Percentiles rank a stretch among this genome's conserved stretches.
Conservation (phyloP, 176 grass and related monocot species). For the Paspalum notatum region DNA sequence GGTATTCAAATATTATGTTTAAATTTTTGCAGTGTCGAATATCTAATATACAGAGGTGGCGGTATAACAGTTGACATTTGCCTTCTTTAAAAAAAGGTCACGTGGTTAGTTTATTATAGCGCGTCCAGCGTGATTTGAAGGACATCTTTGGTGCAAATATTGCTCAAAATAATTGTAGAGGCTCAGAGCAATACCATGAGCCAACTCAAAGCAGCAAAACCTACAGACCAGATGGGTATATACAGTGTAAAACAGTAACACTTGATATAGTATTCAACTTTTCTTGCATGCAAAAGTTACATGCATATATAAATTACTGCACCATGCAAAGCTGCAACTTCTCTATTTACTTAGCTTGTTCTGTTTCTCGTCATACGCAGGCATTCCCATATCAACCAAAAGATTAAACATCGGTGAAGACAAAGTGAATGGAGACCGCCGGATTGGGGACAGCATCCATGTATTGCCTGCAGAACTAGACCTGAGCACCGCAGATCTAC, state of each 20-base stretch:
- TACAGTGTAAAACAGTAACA: not conserved
- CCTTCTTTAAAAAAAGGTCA: not conserved
- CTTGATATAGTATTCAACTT: not conserved
- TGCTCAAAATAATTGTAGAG: not conserved
- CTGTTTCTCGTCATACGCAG: slow-evolving; percentile 28
- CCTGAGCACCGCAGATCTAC: slow-evolving; percentile 56
- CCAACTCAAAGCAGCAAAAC: not conserved
- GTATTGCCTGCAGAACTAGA: slow-evolving; percentile 25
- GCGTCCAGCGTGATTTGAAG: not conserved
- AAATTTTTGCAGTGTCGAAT: too few relatives aligned
- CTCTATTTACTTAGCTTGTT: not conserved
- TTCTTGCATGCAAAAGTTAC: not conserved
- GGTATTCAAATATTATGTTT: too few relatives aligned
- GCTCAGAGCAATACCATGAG: not conserved
- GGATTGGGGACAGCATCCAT: slow-evolving; percentile 27
- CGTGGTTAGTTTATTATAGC: not conserved
- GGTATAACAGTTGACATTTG: slow-evolving; percentile 14
- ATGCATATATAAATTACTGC: not conserved
- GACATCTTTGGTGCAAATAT: not conserved
- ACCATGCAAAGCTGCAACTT: not conserved
- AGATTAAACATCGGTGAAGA: not conserved
- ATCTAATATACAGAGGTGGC: too few relatives aligned
- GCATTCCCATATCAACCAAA: slow-evolving; percentile 41
- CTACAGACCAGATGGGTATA: not conserved
- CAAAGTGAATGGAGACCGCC: slow-evolving; percentile 15